Evolutionary conservation across 306 rosid species (phyloP).

Genomic region (Rosa persica): DNA sequence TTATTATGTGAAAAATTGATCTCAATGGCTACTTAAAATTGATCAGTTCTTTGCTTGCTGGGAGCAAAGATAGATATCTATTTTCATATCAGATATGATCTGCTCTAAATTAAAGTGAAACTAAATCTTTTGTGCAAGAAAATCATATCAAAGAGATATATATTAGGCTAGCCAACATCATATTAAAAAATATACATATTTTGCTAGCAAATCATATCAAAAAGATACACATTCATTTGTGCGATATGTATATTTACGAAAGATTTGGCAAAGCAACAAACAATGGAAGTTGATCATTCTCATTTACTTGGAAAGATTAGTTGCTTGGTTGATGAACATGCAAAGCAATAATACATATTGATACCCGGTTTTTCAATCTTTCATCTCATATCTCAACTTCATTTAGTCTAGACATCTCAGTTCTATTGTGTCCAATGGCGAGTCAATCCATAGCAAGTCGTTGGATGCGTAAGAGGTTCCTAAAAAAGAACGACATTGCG

Average conservation of each 20-base stretch:
- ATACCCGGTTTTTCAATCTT: too few relatives aligned
- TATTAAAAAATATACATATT: too few relatives aligned
- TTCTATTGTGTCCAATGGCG: neutral
- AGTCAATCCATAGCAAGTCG: neutral
- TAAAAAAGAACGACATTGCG: neutral
- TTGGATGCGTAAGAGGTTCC: neutral
- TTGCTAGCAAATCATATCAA: neutral
- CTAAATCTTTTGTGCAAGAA: neutral
- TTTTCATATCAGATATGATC: neutral
- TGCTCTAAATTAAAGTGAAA: neutral
- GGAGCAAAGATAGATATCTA: neutral
- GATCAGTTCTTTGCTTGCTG: neutral
- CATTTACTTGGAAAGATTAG: neutral
- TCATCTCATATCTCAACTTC: too few relatives aligned
- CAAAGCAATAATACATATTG: neutral
- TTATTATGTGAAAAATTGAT: too few relatives aligned
- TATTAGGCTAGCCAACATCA: neutral
- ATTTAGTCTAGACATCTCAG: neutral
- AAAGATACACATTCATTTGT: neutral
- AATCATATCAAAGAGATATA: neutral
- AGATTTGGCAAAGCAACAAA: neutral
- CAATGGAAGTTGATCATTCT: neutral
- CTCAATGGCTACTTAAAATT: too few relatives aligned
- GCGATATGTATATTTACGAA: neutral
- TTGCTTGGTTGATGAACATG: neutral